Percentiles rank a stretch among this genome's conserved stretches.
These are phyloP conservation scores for Micractinium conductrix DNA, from an alignment of 139 green algal species.

Conservation along the genomic window DNA sequence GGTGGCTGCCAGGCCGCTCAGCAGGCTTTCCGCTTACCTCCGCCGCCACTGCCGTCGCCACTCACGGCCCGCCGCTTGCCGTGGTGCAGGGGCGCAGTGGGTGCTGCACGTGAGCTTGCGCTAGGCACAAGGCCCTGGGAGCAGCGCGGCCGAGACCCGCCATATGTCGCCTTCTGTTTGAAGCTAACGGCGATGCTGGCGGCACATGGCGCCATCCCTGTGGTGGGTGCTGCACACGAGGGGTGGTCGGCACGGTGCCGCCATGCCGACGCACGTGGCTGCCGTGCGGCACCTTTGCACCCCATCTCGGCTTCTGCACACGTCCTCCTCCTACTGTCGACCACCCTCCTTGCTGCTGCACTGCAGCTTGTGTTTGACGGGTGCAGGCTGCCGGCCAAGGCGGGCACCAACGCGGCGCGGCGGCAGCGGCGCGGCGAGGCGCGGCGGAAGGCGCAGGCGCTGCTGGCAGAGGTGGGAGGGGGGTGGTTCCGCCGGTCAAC, in stretches of 20 bases:
- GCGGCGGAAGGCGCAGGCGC: background rate
- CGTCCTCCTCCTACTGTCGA: too few relatives aligned
- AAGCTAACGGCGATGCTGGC: constrained; percentile 75
- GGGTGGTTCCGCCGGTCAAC: too few relatives aligned
- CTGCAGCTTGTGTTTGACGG: constrained; percentile 54
- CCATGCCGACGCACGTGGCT: too few relatives aligned
- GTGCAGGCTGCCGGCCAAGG: constrained; percentile 44
- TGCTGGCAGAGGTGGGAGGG: background rate
- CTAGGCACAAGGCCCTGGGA: constrained; percentile 52
- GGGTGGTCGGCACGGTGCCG: too few relatives aligned
- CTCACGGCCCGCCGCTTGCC: background rate
- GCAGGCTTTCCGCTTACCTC: background rate
- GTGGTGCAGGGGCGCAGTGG: constrained; percentile 69
- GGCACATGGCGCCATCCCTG: constrained; percentile 72
- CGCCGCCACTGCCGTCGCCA: too few relatives aligned
- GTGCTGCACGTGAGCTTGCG: constrained; percentile 84
- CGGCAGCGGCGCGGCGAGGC: constrained; percentile 24
- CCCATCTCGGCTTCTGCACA: too few relatives aligned
- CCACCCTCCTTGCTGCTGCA: background rate
- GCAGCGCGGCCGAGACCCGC: background rate
- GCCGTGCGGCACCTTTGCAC: too few relatives aligned
- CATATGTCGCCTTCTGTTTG: constrained; percentile 90
- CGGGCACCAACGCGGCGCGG: constrained; percentile 29
- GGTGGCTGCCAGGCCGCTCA: background rate
- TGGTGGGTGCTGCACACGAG: constrained; percentile 58